Evolutionary conservation across 805 yeast genomes (phyloP).

Genomic region (Maudiozyma bulderi): DNA sequence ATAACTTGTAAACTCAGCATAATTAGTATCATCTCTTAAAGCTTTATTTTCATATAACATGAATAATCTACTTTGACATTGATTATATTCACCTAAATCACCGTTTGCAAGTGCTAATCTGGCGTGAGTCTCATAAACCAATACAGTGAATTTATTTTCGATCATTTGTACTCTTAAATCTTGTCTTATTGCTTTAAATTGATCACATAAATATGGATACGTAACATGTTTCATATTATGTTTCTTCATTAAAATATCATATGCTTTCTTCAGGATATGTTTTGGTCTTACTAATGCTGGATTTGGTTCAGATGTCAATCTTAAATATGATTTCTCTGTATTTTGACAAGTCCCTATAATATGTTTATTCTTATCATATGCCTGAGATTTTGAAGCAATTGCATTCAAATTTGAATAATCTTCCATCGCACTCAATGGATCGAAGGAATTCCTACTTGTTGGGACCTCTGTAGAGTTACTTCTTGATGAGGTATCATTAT

Average conservation of each 20-base stretch:
- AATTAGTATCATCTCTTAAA: conserved; percentile 23
- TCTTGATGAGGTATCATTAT: neutral
- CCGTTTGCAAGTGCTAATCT: conserved; percentile 72
- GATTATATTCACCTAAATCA: conserved; percentile 91
- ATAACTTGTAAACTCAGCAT: conserved; percentile 62
- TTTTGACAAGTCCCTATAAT: conserved; percentile 55
- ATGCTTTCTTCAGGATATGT: conserved; percentile 46
- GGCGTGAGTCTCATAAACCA: conserved; percentile 79
- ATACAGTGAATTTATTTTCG: conserved; percentile 62
- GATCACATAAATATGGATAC: conserved; percentile 78
- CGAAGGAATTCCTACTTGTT: conserved; percentile 3
- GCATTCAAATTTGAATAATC: conserved; percentile 22
- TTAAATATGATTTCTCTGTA: conserved; percentile 68
- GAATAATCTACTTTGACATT: conserved; percentile 77
- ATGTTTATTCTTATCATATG: conserved; percentile 28
- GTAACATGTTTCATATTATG: conserved; percentile 39
- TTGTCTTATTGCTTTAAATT: conserved; percentile 84
- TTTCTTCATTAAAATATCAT: conserved; percentile 44
- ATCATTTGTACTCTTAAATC: conserved; percentile 89
- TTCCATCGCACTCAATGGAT: conserved; percentile 12
- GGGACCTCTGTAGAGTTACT: neutral
- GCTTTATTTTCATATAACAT: conserved; percentile 43
- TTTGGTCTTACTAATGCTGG: conserved; percentile 77
- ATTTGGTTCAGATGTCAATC: conserved; percentile 87
- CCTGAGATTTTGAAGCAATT: conserved; percentile 24